These are phyloP conservation scores for Purshia tridentata DNA, from an alignment of 306 rosid genomes.

Conservation along the genomic window DNA sequence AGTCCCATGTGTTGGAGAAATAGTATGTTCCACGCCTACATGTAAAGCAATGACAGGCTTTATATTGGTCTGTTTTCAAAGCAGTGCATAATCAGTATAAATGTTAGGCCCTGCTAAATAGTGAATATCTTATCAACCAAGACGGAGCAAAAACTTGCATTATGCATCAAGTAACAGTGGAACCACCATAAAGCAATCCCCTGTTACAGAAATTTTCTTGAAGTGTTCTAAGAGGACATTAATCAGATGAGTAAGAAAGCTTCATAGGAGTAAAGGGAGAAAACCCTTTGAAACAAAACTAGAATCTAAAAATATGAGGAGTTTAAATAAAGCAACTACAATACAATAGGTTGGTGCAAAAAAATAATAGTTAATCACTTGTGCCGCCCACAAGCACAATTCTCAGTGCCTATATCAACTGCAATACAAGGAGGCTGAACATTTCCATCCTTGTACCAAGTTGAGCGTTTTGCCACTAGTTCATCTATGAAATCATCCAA, in stretches of 20 bases:
- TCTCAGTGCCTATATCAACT: conserved; percentile 41
- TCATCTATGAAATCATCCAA: conserved; percentile 52
- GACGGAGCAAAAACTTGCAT: neutral
- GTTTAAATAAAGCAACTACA: conserved; percentile 15
- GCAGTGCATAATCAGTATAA: too few species aligned
- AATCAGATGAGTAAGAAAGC: neutral
- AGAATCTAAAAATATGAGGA: conserved; percentile 1
- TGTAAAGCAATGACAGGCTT: too few species aligned
- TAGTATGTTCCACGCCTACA: too few species aligned
- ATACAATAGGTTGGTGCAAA: neutral
- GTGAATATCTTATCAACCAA: neutral
- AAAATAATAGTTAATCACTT: conserved; percentile 12
- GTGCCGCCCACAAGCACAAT: conserved; percentile 48
- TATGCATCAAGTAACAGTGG: neutral
- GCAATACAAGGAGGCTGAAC: conserved; percentile 47
- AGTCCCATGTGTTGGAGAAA: too few species aligned
- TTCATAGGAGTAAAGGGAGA: neutral
- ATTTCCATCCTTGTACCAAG: conserved; percentile 36
- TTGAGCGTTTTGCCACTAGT: conserved; percentile 28
- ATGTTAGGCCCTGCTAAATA: too few species aligned
- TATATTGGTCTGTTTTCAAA: too few species aligned
- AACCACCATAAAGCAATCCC: neutral
- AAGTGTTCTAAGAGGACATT: neutral
- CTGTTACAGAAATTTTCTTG: neutral
- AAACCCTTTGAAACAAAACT: neutral